Evolutionary conservation across 2,329 filamentous ascomycete species (phyloP), one percentile per base, ranked within the genome.

Genomic region (Xylariaceae sp.): DNA sequence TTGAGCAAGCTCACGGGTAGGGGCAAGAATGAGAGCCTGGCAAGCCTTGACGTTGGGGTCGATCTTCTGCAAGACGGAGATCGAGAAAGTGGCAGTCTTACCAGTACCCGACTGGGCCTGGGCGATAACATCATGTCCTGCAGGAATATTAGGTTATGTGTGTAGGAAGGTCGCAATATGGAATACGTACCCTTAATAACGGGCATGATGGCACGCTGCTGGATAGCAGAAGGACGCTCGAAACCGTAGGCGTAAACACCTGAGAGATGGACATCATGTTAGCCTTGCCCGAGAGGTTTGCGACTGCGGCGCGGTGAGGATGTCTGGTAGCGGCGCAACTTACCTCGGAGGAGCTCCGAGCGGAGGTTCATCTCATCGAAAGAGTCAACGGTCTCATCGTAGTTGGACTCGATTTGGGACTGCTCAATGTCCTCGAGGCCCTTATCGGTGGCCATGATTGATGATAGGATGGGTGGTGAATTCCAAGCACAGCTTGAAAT

Each of bases 161-260:
- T 47, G 39, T 17, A 47, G 44, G 8, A 2, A 55, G 23, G n/a
- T 51, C 4, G 10, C 23, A 15, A n/a, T 39, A 37, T n/a, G 37
- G 55, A 55, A 37, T 44, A 77, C 88, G 77, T 82, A 94, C 90
- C 92, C 87, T 97, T 97, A 85, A 99, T 97, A 76, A 99, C 94
- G 75, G 94, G 95, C 89, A 97, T 96, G 80, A 99, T 99, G 72
- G 94, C 94, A 76, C 95, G 93, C 88, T 96, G 92, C 89, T 99
- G 94, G 73, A 99, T 99, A 77, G 94, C 93, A 81, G 94, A 99
- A 66, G 94, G 94, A 71, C 94, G 92, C 87, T 99, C 94, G 83
- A 99, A 99, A 89, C 94, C 94, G 79, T 99, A 99, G 77, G 94
- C 94, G 80, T 97, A 99, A 78, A 99, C 91, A 83, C 90, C 87